Conservation (phyloP, 371 early-diverging fungal genomes). For the Apophysomyces ossiformis region DNA sequence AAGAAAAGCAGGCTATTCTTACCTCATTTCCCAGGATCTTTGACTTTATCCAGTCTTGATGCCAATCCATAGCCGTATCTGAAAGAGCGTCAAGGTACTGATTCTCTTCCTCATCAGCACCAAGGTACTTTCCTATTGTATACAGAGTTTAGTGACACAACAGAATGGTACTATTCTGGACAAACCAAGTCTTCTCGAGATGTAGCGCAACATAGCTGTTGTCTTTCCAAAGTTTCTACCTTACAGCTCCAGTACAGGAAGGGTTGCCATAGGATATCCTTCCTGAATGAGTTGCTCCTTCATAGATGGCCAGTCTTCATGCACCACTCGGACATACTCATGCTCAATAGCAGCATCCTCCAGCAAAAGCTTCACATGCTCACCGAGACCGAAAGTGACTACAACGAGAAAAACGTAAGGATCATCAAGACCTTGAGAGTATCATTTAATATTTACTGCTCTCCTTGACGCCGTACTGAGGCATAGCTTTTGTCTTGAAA, state of each 20-base stretch:
- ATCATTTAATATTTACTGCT: no score
- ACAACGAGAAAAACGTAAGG: no score
- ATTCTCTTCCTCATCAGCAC: conserved; percentile 26
- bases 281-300: conserved; percentile 19
- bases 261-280: conserved; percentile 16
- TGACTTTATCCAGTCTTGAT: not conserved
- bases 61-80: not conserved
- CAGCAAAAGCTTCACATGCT: conserved; percentile 26
- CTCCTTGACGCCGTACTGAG: no score
- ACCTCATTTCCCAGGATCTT: not conserved
- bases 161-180: not conserved
- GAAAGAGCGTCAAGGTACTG: conserved; percentile 25
- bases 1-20: not conserved
- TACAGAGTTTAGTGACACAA: not conserved
- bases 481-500: no score
- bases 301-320: conserved; percentile 15
- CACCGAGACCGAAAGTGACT: conserved; percentile 28
- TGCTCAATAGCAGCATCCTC: conserved; percentile 32
- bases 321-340: conserved; percentile 21
- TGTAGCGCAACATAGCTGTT: conserved; percentile 25
- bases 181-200: conserved; percentile 29
- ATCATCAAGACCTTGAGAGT: no score
- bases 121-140: conserved; percentile 27
- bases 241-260: conserved; percentile 28
- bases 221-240: conserved; percentile 33